Conservation (phyloP, 2,329 filamentous ascomycete genomes). For the Penicillium sp. region DNA sequence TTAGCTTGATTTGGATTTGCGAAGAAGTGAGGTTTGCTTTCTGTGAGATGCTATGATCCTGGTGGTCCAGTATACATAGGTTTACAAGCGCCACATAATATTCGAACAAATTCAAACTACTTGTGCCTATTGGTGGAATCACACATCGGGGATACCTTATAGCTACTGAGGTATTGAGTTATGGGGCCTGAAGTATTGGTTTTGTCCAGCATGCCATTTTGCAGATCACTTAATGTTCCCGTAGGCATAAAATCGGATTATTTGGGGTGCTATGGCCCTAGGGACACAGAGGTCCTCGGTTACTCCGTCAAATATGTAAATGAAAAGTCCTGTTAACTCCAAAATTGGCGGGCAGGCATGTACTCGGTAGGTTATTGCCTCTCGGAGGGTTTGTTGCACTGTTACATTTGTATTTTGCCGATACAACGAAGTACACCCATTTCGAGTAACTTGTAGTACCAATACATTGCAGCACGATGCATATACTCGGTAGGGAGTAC, state of each 20-base stretch:
- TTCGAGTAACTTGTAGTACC: not conserved
- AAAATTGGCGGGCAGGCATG: too few species aligned
- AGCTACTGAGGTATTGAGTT: not conserved
- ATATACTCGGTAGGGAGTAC: not conserved
- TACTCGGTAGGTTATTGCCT: not conserved
- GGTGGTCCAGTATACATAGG: not conserved
- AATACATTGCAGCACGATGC: too few species aligned
- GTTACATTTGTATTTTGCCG: not conserved
- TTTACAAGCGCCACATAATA: not conserved
- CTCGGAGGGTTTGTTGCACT: not conserved
- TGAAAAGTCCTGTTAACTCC: too few species aligned
- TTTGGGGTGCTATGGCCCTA: not conserved
- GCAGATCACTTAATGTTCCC: not conserved
- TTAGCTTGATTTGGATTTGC: not conserved
- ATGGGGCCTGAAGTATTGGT: not conserved
- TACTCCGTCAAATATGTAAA: not conserved
- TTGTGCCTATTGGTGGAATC: not conserved
- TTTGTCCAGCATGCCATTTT: not conserved
- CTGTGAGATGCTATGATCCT: not conserved
- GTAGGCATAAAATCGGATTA: not conserved
- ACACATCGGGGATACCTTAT: not conserved
- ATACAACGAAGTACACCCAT: not conserved
- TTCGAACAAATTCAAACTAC: not conserved
- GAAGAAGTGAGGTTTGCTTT: too few species aligned
- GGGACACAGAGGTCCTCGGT: rapidly evolving